Base-by-base conservation (phyloP, 176 grass and related monocot genomes). In the Musa itinerans region DNA sequence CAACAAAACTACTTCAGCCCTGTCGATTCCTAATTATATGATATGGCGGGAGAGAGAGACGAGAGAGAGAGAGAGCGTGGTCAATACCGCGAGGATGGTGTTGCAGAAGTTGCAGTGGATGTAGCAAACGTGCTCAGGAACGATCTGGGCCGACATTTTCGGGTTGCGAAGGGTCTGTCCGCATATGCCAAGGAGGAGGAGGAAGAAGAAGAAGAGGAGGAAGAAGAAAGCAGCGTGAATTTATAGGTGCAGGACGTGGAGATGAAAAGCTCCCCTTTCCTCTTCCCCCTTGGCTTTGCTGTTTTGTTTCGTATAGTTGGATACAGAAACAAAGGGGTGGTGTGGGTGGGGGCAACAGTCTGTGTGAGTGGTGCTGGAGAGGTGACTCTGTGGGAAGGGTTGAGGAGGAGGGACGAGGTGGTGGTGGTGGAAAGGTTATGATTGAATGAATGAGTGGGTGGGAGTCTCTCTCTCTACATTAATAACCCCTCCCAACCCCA, bases 381-480 rank as follows among this genome's bases (percentile, higher is more conserved):
- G 22, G 1, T 50, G 23, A 27, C 2, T 11, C 14, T 8, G 50
- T 11, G 43, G 19, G 10, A 10, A 50, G 11, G 50, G 14, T n/a
- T 14, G 13, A 55, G 71, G 50, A 15, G 10, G 19, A 9, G 13
- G 71, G 13, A n/a, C 8, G 67, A 50, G 29, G 67, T 67, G 65
- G 65, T 67, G 65, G 65, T 48, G 67, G 16, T 20, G 71, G 25
- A 74, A 74, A 29, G 51, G 53, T 74, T 55, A 74, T 57, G 72
- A 74, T 74, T 74, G 72, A 74, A 74, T 74, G 53, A 74, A 74
- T 74, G 72, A 74, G 72, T 74, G 72, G 72, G 72, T 74, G 72
- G 72, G 48, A 74, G 72, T 74, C 72, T 74, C 52, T 56, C 24
- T 74, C 72, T 51, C 53, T n/a, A 29, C 53, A 54, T 74, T 56